Conservation (phyloP, 2,329 filamentous ascomycete genomes). For the Colletotrichum destructivum region DNA sequence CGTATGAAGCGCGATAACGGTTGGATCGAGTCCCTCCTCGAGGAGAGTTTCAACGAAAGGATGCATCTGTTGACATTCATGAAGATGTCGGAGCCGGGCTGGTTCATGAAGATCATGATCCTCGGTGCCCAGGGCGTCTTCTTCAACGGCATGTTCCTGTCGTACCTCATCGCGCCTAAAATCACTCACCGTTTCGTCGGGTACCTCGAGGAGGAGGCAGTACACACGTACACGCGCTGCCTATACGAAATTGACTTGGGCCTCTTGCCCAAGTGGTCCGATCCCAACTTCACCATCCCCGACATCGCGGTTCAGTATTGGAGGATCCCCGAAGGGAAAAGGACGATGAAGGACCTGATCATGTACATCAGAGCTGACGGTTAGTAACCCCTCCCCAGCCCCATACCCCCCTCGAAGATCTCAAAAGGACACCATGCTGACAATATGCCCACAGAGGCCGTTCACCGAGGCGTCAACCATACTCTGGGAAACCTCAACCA, state of each 20-base stretch:
- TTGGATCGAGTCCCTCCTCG: conserved; percentile 93
- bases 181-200: conserved; percentile 97
- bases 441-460: conserved; percentile 72
- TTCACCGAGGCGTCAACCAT: conserved; percentile 95
- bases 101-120: conserved; percentile 94
- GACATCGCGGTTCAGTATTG: conserved; percentile 94
- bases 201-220: conserved; percentile 97
- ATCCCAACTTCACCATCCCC: conserved; percentile 79
- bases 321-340: conserved; percentile 89
- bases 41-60: conserved; percentile 92
- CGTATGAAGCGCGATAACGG: conserved; percentile 94
- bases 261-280: conserved; percentile 85
- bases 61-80: conserved; percentile 96
- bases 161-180: conserved; percentile 88
- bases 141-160: conserved; percentile 93
- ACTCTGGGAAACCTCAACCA: conserved; percentile 92
- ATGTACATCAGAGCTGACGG: conserved; percentile 87
- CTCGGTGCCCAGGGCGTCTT: conserved; percentile 95
- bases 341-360: conserved; percentile 88
- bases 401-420: background rate
- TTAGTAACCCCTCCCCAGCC: conserved; percentile 22
- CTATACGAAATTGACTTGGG: conserved; percentile 90
- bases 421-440: background rate
- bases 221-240: conserved; percentile 93
- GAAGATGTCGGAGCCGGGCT: conserved; percentile 82